Conservation (phyloP, 106 monocot species). For the Iris macrosiphon region DNA sequence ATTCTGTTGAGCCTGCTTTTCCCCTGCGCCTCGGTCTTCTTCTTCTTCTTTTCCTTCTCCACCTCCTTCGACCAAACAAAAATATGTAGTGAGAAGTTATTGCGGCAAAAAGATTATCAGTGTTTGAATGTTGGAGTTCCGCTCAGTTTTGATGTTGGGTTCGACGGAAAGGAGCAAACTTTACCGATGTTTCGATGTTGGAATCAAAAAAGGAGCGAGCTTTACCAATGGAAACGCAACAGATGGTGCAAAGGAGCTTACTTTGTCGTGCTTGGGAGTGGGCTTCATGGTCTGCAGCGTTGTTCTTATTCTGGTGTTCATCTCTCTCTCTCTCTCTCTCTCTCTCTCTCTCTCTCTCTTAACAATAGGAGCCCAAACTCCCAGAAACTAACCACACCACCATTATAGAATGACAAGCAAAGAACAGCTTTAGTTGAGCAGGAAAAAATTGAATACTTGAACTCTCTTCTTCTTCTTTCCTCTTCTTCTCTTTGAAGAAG, state of each 20-base stretch:
- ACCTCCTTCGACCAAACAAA: constrained; percentile 24
- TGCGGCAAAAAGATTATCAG: background rate
- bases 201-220: background rate
- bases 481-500: too few relatives aligned
- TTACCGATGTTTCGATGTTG: too few relatives aligned
- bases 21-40: constrained; percentile 13
- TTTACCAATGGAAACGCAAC: background rate
- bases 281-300: constrained; percentile 36
- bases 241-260: constrained; percentile 16
- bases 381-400: too few relatives aligned
- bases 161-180: background rate
- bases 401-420: too few relatives aligned
- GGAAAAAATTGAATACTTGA: too few relatives aligned
- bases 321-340: background rate
- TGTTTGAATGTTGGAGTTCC: constrained; percentile 12
- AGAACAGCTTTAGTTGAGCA: too few relatives aligned
- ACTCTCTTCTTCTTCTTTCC: too few relatives aligned
- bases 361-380: too few relatives aligned
- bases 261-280: constrained; percentile 40
- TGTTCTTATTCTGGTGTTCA: constrained; percentile 20
- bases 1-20: constrained; percentile 11
- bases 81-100: constrained; percentile 1
- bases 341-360: too few relatives aligned
- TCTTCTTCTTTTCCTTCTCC: constrained; percentile 43
- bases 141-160: constrained; percentile 6